phyloP scores from a whole-genome alignment of 495 filamentous ascomycete species.

The Xylaria acuta region DNA sequence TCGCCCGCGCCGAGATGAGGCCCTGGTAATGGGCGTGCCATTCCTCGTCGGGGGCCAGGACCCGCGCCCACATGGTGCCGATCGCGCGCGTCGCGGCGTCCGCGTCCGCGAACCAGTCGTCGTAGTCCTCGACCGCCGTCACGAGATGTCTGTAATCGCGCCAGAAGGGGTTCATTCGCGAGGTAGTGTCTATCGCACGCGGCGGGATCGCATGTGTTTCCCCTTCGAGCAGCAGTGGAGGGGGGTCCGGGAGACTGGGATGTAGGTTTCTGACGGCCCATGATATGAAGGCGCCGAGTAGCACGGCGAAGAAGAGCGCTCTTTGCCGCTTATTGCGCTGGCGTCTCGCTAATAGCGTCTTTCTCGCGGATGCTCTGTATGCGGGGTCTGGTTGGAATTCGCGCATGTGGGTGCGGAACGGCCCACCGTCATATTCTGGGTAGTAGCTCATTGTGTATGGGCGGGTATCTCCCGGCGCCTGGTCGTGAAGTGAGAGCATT shows the following conservation, averaged over 20 bases:
- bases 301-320: not conserved
- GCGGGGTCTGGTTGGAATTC: not conserved
- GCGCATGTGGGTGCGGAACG: not conserved
- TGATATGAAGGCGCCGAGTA: not conserved
- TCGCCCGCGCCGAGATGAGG: not conserved
- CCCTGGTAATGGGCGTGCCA: not conserved
- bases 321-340: too few relatives aligned
- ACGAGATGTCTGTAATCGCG: not conserved
- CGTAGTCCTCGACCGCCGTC: not conserved
- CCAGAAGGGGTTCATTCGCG: not conserved
- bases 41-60: not conserved
- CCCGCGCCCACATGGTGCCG: not conserved
- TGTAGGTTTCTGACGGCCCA: not conserved
- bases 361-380: not conserved
- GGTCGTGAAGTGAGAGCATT: not conserved
- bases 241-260: not conserved
- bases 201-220: not conserved
- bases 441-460: not conserved
- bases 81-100: conserved; percentile 8
- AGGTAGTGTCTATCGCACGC: not conserved
- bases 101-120: conserved; percentile 1
- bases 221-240: not conserved
- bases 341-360: not conserved
- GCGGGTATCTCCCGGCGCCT: not conserved
- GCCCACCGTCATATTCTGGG: not conserved